Percentiles rank a stretch among this genome's conserved stretches.
Evolutionary conservation across 345 rosid genomes (phyloP).

Genomic region (Camelina hispida): DNA sequence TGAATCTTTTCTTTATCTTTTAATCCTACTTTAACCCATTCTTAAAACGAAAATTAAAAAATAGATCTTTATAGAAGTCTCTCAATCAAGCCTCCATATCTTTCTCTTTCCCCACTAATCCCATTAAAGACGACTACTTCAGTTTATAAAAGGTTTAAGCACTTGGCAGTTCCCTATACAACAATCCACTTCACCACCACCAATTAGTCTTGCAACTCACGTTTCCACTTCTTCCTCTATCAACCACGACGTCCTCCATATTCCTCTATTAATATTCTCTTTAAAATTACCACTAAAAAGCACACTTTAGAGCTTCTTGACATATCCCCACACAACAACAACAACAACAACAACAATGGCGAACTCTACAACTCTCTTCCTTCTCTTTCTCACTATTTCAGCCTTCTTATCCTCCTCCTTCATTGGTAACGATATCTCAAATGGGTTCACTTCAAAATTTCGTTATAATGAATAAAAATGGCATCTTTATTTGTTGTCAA

Average conservation of each 20-base stretch:
- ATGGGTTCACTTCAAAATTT: background rate
- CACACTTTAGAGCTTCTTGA: slow-evolving; percentile 26
- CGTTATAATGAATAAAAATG: background rate
- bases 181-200: slow-evolving; percentile 35
- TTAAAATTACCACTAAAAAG: background rate
- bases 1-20: slow-evolving; percentile 19
- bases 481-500: background rate
- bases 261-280: slow-evolving; percentile 30
- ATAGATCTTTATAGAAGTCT: slow-evolving; percentile 25
- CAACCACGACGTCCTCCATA: slow-evolving; percentile 29
- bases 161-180: slow-evolving; percentile 36
- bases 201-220: slow-evolving; percentile 36
- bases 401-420: slow-evolving; percentile 28
- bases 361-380: slow-evolving; percentile 38
- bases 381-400: slow-evolving; percentile 44
- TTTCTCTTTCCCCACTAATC: slow-evolving; percentile 38
- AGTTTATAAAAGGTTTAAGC: slow-evolving; percentile 34
- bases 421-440: slow-evolving; percentile 43
- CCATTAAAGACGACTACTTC: slow-evolving; percentile 25
- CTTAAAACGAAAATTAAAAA: slow-evolving; percentile 3
- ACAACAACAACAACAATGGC: slow-evolving; percentile 45
- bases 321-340: slow-evolving; percentile 5
- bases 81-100: slow-evolving; percentile 15
- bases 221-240: slow-evolving; percentile 37
- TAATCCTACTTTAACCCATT: slow-evolving; percentile 20